Evolutionary conservation across 225 moss, liverwort and hornwort species (phyloP).

Genomic region (Physcomitrium patens): DNA sequence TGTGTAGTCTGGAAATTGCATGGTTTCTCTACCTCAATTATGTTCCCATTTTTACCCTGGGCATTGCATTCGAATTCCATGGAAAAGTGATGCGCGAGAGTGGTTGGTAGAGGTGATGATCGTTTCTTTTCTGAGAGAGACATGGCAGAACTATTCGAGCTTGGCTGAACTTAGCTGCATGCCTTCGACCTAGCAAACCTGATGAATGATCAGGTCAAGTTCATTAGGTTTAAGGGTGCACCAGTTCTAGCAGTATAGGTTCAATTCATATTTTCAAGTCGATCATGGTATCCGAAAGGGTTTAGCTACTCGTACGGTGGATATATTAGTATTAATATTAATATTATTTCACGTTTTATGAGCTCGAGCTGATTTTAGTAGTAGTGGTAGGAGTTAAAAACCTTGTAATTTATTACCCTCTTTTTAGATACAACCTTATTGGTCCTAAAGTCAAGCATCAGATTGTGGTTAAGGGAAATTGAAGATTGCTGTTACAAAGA

Average conservation of each 20-base stretch:
- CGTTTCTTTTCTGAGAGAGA: constrained; percentile 11
- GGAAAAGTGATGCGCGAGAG: neutral
- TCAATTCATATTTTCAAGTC: neutral
- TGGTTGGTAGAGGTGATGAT: neutral
- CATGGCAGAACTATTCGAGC: constrained; percentile 1
- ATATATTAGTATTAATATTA: no score
- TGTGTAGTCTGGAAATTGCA: constrained; percentile 19
- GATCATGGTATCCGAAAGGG: neutral
- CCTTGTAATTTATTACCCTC: neutral
- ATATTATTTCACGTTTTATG: neutral
- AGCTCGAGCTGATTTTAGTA: constrained; percentile 16
- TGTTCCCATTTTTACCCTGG: neutral
- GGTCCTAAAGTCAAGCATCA: no score
- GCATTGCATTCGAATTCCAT: constrained; percentile 2
- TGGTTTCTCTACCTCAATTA: constrained; percentile 2
- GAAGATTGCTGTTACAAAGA: neutral
- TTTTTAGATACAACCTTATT: no score
- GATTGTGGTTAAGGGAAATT: neutral
- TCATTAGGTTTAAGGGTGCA: constrained; percentile 2
- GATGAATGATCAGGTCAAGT: constrained; percentile 8
- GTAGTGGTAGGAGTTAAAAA: neutral
- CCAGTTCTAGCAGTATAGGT: neutral
- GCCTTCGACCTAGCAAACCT: constrained; percentile 1
- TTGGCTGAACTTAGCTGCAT: neutral
- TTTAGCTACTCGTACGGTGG: neutral